phyloP scores from a whole-genome alignment of 164 flowering plant species.

The Annona cherimola region DNA sequence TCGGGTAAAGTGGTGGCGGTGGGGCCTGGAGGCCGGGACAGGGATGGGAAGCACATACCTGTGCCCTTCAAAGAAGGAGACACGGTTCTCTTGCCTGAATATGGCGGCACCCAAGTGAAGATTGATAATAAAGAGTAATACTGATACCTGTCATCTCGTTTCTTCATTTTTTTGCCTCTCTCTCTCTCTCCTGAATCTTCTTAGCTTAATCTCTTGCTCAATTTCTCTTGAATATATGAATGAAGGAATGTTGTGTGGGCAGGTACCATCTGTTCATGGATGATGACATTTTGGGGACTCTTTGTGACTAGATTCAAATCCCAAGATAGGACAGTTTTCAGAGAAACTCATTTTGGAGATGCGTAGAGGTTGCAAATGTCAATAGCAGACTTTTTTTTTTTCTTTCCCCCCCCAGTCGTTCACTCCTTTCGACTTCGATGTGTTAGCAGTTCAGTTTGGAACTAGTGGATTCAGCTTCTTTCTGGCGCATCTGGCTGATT shows the following conservation, averaged over 20 bases:
- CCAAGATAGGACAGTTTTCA: no score
- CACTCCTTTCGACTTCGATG: no score
- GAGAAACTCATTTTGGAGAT: no score
- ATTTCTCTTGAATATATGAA: background rate
- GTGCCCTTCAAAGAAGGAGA: constrained; percentile 22
- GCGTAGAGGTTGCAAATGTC: no score
- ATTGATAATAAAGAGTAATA: constrained; percentile 14
- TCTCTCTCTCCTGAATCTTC: background rate
- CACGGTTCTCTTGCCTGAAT: constrained; percentile 18
- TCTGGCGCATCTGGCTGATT: no score
- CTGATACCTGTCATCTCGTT: background rate
- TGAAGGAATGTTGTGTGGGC: constrained; percentile 27
- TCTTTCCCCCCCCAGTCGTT: no score
- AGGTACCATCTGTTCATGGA: constrained; percentile 39
- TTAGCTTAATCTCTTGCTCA: background rate
- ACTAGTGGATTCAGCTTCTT: no score
- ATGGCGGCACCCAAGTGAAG: constrained; percentile 25
- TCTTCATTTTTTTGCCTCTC: background rate
- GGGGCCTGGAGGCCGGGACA: constrained; percentile 17
- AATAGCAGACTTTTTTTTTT: no score
- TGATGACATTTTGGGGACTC: constrained; percentile 58
- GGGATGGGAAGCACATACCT: constrained; percentile 15
- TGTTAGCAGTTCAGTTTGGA: no score
- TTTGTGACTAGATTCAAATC: constrained; percentile 30
- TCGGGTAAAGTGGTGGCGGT: constrained; percentile 25